Percentiles rank a stretch among this genome's conserved stretches.
Evolutionary conservation across 192 early-diverging fungal genomes (phyloP).

Genomic region (Diversispora eburnea): DNA sequence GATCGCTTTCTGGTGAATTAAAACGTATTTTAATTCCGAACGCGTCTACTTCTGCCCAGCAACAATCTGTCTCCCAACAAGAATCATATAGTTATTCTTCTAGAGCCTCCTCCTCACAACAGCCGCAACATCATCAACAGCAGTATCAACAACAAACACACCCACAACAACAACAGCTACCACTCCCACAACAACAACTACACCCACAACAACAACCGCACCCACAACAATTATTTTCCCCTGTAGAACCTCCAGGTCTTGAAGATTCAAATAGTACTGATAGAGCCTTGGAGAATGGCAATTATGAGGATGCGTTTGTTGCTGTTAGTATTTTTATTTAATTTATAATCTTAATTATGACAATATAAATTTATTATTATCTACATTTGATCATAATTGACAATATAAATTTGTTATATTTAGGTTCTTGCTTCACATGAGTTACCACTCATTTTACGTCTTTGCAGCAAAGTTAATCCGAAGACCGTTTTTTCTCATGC

Average conservation of each 20-base stretch:
- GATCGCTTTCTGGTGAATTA: conserved; percentile 30
- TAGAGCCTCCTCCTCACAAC: conserved; percentile 12
- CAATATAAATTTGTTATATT: background rate
- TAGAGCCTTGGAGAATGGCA: conserved; percentile 9
- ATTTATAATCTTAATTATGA: background rate
- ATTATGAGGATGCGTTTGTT: conserved; percentile 32
- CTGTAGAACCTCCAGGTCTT: conserved; percentile 35
- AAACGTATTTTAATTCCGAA: conserved; percentile 27
- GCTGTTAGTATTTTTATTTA: conserved; percentile 16
- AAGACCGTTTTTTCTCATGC: conserved; percentile 35
- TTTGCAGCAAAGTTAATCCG: conserved; percentile 40
- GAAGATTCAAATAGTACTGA: conserved; percentile 28
- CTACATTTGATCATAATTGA: background rate
- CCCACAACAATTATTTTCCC: background rate
- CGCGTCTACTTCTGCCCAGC: background rate
- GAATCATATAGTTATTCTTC: conserved; percentile 7
- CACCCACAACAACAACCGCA: background rate
- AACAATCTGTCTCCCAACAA: background rate
- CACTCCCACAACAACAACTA: conserved; percentile 2
- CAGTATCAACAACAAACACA: background rate
- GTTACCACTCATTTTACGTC: conserved; percentile 30
- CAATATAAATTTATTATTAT: background rate
- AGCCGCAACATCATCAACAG: conserved; percentile 4
- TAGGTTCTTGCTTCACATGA: conserved; percentile 44
- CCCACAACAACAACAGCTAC: background rate